phyloP scores from a whole-genome alignment of 2,329 filamentous ascomycete genomes.

The Ceratocystis cubensis region DNA sequence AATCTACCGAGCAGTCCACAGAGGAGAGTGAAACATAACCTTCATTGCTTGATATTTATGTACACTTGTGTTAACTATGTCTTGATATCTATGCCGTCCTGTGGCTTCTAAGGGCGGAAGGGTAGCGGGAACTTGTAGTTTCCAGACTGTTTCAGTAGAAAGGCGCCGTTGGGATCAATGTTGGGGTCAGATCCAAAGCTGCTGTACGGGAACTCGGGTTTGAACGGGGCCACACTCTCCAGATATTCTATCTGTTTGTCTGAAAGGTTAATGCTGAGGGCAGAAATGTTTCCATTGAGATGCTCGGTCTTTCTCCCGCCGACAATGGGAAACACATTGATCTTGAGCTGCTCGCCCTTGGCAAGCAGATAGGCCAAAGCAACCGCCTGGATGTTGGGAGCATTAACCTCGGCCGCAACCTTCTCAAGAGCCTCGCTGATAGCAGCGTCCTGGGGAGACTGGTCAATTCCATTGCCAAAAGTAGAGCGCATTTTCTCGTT shows the following conservation, averaged over 20 bases:
- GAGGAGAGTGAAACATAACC: too few species aligned
- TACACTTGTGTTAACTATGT: too few species aligned
- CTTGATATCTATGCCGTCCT: too few species aligned
- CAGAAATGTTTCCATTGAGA: conserved; percentile 42
- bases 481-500: conserved; percentile 32
- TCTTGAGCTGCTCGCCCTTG: conserved; percentile 31
- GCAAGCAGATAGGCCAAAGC: conserved; percentile 40
- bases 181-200: conserved; percentile 1
- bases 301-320: conserved; percentile 42
- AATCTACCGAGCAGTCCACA: too few species aligned
- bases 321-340: conserved; percentile 41
- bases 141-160: neutral
- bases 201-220: conserved; percentile 24
- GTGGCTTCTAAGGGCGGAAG: conserved; percentile 4
- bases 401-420: conserved; percentile 44
- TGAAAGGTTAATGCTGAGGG: conserved; percentile 37
- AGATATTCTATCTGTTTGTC: conserved; percentile 43
- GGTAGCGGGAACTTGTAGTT: conserved; percentile 7
- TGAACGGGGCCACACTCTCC: conserved; percentile 40
- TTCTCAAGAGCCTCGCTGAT: conserved; percentile 47
- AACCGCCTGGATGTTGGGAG: conserved; percentile 45
- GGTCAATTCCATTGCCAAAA: conserved; percentile 23
- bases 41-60: too few species aligned
- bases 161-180: neutral
- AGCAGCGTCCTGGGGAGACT: conserved; percentile 38